Percentiles rank a stretch among this genome's conserved stretches.
Evolutionary conservation across 2,329 filamentous ascomycete species (phyloP).

Genomic region (Falciphora oryzae): DNA sequence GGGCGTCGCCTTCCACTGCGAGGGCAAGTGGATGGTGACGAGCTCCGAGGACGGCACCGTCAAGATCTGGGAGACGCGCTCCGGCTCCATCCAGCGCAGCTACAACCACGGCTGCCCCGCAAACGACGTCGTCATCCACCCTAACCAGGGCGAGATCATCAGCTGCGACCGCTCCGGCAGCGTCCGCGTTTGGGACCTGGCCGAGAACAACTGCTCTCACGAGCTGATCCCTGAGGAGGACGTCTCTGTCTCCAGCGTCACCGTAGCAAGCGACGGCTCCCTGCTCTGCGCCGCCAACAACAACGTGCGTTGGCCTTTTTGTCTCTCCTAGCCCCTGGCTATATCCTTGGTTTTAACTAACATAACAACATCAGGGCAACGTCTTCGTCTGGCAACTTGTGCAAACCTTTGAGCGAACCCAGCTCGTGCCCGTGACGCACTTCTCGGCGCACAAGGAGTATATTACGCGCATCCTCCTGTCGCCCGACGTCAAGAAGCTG

Average conservation of each 20-base stretch:
- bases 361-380: conserved; percentile 60
- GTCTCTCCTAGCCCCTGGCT: neutral
- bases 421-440: conserved; percentile 78
- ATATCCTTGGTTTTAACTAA: conserved; percentile 1
- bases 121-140: conserved; percentile 99
- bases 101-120: conserved; percentile 86
- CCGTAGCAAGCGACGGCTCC: conserved; percentile 89
- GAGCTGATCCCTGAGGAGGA: conserved; percentile 96
- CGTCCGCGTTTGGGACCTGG: conserved; percentile 92
- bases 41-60: conserved; percentile 94
- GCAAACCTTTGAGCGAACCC: conserved; percentile 74
- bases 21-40: conserved; percentile 99
- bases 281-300: conserved; percentile 93
- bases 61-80: conserved; percentile 93
- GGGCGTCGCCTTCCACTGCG: conserved; percentile 94
- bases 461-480: conserved; percentile 86
- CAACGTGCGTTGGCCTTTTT: conserved; percentile 47
- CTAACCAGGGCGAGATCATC: conserved; percentile 96
- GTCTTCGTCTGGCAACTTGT: conserved; percentile 96
- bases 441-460: conserved; percentile 90
- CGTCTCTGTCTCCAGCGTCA: conserved; percentile 87
- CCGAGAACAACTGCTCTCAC: conserved; percentile 94
- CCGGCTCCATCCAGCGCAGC: conserved; percentile 80
- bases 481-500: conserved; percentile 88
- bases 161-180: conserved; percentile 91